Conservation (phyloP, 176 grass and related monocot species). For the Avena eriantha region DNA sequence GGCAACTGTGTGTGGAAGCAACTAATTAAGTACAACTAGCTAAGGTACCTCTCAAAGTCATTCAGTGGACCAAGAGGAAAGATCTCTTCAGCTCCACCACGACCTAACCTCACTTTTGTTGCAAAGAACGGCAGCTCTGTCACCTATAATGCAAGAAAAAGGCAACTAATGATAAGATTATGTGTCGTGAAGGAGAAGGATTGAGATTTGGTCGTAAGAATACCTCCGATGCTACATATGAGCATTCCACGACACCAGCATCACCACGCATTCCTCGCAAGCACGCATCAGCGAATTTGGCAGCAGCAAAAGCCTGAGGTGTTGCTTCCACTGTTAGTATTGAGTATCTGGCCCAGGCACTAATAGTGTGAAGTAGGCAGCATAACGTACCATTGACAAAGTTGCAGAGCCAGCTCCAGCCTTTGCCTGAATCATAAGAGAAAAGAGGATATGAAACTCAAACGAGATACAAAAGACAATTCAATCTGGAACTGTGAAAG, state of each 20-base stretch:
- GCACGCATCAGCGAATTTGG: conserved; percentile 86
- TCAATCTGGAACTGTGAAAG: background rate
- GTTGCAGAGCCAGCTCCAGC: conserved; percentile 97
- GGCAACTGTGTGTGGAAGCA: background rate
- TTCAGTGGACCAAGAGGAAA: conserved; percentile 90
- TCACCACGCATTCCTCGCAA: conserved; percentile 86
- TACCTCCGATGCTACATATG: conserved; percentile 88
- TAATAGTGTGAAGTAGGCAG: conserved; percentile 15
- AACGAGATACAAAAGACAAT: background rate
- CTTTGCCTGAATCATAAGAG: conserved; percentile 72
- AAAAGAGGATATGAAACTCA: conserved; percentile 29
- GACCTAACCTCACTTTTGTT: conserved; percentile 83
- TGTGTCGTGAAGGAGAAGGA: background rate
- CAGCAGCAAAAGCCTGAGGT: conserved; percentile 77
- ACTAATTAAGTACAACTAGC: background rate
- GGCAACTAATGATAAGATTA: background rate
- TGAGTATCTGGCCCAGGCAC: background rate
- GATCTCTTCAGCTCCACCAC: conserved; percentile 77
- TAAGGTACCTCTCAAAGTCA: conserved; percentile 83
- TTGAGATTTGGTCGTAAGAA: background rate
- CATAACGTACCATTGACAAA: conserved; percentile 87
- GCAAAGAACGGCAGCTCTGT: conserved; percentile 94
- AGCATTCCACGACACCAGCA: conserved; percentile 77
- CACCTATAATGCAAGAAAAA: conserved; percentile 62
- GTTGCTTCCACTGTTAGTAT: conserved; percentile 28